phyloP scores from a whole-genome alignment of 306 rosid genomes.

The Cicer judaicum region DNA sequence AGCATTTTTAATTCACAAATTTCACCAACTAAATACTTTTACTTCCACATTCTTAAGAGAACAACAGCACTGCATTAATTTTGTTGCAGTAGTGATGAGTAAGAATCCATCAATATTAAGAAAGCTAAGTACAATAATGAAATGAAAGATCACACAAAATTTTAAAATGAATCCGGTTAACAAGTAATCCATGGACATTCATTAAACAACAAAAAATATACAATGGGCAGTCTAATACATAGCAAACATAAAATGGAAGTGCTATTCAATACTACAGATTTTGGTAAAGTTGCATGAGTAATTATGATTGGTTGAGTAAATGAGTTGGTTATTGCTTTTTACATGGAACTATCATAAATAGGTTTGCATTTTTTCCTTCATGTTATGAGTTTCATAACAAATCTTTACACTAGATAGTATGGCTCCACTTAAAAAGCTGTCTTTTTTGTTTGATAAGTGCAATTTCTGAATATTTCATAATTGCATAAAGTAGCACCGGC shows the following conservation, averaged over 20 bases:
- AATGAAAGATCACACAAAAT: conserved; percentile 7
- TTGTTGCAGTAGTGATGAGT: not conserved
- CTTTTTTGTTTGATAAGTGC: not conserved
- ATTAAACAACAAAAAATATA: not conserved
- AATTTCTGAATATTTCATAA: not conserved
- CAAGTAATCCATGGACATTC: not conserved
- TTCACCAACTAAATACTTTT: conserved; percentile 16
- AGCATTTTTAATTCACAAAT: conserved; percentile 14
- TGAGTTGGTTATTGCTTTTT: not conserved
- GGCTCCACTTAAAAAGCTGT: not conserved
- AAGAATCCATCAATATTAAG: not conserved
- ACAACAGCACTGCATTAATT: conserved; percentile 10
- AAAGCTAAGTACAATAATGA: conserved; percentile 19
- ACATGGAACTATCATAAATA: not conserved
- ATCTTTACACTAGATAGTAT: not conserved
- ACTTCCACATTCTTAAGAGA: conserved; percentile 20
- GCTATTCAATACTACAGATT: not conserved
- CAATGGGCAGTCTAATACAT: not conserved
- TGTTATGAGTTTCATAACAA: not conserved
- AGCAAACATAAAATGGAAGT: not conserved
- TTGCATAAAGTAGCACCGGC: not conserved
- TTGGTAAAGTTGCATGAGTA: not conserved
- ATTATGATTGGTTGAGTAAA: not conserved
- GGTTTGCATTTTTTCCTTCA: not conserved
- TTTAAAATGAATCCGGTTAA: not conserved